phyloP scores from a whole-genome alignment of 495 filamentous ascomycete genomes.

The Neurospora intermedia region DNA sequence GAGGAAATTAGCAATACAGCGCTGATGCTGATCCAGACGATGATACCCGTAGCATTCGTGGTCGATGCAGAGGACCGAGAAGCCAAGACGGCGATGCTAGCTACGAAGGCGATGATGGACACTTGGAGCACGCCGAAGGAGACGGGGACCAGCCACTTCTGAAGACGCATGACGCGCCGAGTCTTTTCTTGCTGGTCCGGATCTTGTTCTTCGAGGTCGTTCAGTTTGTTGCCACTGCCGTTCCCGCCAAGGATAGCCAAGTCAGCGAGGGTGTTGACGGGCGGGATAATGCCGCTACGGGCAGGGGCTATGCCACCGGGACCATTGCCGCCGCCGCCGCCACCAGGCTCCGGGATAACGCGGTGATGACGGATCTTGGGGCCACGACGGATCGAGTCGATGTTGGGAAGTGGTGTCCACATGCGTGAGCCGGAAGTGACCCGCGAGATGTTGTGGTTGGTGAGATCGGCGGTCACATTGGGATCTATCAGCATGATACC shows the following conservation, averaged over 20 bases:
- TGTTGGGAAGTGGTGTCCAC: neutral
- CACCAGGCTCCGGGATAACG: neutral
- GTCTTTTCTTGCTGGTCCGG: neutral
- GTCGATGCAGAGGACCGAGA: conserved; percentile 2
- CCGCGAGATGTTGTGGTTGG: neutral
- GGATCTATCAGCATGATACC: neutral
- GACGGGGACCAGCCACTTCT: neutral
- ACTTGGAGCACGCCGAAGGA: conserved; percentile 4
- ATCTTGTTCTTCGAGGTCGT: neutral
- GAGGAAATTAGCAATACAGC: conserved; percentile 1
- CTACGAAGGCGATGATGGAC: conserved; percentile 5
- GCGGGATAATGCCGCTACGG: neutral
- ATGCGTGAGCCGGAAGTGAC: neutral
- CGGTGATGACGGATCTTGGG: conserved; percentile 8
- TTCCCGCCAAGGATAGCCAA: neutral
- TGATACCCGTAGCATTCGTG: neutral
- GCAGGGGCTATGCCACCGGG: neutral
- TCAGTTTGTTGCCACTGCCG: neutral
- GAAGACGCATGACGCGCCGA: neutral
- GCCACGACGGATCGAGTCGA: conserved; percentile 10
- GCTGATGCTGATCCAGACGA: conserved; percentile 6
- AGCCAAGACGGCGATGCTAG: conserved; percentile 6
- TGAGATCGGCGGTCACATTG: neutral
- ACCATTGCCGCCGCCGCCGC: neutral
- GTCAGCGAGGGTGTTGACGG: neutral